Conservation (phyloP, 1,284 basidiomycete species). For the Hymenochaete sp. region DNA sequence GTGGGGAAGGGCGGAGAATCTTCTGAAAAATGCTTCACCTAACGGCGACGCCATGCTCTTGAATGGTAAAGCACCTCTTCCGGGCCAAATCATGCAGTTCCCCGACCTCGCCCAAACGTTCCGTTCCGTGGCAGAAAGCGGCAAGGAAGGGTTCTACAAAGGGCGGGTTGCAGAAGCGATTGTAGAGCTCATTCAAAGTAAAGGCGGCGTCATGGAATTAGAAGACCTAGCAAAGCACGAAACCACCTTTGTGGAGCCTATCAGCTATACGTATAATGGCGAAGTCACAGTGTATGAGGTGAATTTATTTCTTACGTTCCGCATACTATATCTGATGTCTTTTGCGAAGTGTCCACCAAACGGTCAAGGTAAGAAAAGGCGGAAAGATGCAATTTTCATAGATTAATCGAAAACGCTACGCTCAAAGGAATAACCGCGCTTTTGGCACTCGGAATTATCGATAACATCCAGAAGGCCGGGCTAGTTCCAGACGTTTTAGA, state of each 20-base stretch:
- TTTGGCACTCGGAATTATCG: constrained; percentile 86
- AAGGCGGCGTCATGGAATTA: constrained; percentile 86
- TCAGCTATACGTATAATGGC: constrained; percentile 78
- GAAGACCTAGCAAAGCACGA: constrained; percentile 78
- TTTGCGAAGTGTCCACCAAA: constrained; percentile 79
- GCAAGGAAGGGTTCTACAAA: constrained; percentile 89
- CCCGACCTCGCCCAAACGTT: constrained; percentile 82
- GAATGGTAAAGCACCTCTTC: constrained; percentile 68
- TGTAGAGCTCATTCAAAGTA: constrained; percentile 73
- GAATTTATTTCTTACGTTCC: constrained; percentile 21
- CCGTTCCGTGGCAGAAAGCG: constrained; percentile 67
- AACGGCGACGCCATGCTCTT: constrained; percentile 81
- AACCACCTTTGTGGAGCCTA: constrained; percentile 78
- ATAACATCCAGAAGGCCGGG: constrained; percentile 71
- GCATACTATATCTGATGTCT: constrained; percentile 5
- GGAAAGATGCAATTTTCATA: not conserved
- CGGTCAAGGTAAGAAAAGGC: constrained; percentile 60
- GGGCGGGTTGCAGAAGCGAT: constrained; percentile 85
- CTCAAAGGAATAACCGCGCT: constrained; percentile 74
- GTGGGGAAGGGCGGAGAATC: constrained; percentile 70
- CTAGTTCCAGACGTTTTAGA: constrained; percentile 63
- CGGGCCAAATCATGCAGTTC: constrained; percentile 71
- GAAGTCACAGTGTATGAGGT: constrained; percentile 84
- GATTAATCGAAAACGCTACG: not conserved
- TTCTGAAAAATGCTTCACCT: constrained; percentile 76